Conservation (phyloP, 345 rosid species). For the Limnanthes douglasii region DNA sequence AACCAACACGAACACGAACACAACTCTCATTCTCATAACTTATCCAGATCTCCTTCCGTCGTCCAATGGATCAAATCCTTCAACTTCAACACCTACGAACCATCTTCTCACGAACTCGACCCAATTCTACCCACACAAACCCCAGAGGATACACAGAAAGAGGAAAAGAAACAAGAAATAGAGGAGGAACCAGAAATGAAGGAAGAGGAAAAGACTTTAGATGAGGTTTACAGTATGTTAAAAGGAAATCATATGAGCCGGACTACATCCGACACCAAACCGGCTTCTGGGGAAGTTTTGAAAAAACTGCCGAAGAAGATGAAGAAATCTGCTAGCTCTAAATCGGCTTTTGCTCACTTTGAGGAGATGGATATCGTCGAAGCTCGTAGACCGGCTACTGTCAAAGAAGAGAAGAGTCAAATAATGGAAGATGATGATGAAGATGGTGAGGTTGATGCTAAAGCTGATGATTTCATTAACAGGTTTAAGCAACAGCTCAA, state of each 20-base stretch:
- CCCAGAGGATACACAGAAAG: constrained; percentile 2
- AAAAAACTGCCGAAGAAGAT: constrained; percentile 55
- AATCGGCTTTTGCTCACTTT: constrained; percentile 45
- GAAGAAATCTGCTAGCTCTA: constrained; percentile 69
- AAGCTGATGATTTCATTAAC: constrained; percentile 67
- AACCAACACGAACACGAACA: constrained; percentile 15
- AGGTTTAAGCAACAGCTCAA: constrained; percentile 60
- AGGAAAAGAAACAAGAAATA: background rate
- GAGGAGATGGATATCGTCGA: constrained; percentile 37
- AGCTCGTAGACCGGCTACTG: constrained; percentile 44
- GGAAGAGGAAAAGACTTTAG: constrained; percentile 25
- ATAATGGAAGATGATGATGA: constrained; percentile 21
- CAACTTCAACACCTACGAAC: constrained; percentile 37
- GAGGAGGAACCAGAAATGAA: constrained; percentile 11
- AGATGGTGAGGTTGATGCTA: constrained; percentile 61
- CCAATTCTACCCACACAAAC: constrained; percentile 2
- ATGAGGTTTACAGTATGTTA: constrained; percentile 37
- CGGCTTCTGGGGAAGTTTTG: constrained; percentile 31
- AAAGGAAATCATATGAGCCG: constrained; percentile 22
- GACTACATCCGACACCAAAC: constrained; percentile 48
- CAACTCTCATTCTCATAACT: constrained; percentile 9
- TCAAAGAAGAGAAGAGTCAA: constrained; percentile 22
- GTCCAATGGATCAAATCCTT: constrained; percentile 50
- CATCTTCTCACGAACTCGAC: constrained; percentile 5
- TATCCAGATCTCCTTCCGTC: constrained; percentile 55